Conservation (phyloP, 2,329 filamentous ascomycete genomes). For the Hymenotorrendiella dingleyae region DNA sequence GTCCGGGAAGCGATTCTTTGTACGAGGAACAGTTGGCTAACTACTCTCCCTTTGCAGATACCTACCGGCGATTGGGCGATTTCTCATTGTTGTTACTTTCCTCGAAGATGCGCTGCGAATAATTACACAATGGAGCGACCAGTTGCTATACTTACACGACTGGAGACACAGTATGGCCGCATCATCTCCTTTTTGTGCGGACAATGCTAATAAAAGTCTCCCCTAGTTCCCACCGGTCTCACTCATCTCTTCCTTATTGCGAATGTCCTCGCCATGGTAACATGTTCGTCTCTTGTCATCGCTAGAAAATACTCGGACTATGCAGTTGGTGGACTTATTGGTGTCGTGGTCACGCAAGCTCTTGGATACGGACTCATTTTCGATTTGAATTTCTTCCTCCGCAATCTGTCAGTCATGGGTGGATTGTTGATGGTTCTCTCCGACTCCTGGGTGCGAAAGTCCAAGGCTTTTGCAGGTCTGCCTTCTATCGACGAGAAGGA, state of each 20-base stretch:
- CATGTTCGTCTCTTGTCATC: constrained; percentile 82
- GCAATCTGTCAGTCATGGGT: constrained; percentile 95
- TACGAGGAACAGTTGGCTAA: constrained; percentile 22
- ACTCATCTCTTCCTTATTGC: constrained; percentile 88
- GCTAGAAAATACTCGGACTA: constrained; percentile 88
- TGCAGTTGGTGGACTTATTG: constrained; percentile 84
- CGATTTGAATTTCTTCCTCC: constrained; percentile 99
- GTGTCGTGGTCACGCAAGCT: constrained; percentile 86
- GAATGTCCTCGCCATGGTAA: constrained; percentile 84
- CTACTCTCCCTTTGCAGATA: constrained; percentile 52
- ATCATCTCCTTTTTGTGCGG: background rate
- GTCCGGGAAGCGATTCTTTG: no score
- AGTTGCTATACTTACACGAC: constrained; percentile 86
- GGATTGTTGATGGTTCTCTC: constrained; percentile 97
- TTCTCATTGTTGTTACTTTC: constrained; percentile 97
- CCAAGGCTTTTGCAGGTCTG: constrained; percentile 89
- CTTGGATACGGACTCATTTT: constrained; percentile 97
- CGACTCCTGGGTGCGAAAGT: constrained; percentile 97
- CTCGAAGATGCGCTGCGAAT: constrained; percentile 94
- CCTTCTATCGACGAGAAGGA: constrained; percentile 97
- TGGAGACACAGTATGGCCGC: constrained; percentile 76
- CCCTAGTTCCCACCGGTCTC: constrained; percentile 73
- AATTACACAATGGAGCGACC: constrained; percentile 94
- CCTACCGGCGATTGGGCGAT: constrained; percentile 89
- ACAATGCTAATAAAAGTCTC: constrained; percentile 14